These are phyloP conservation scores for Gillenia trifoliata DNA, from an alignment of 306 rosid species.

Conservation along the genomic window DNA sequence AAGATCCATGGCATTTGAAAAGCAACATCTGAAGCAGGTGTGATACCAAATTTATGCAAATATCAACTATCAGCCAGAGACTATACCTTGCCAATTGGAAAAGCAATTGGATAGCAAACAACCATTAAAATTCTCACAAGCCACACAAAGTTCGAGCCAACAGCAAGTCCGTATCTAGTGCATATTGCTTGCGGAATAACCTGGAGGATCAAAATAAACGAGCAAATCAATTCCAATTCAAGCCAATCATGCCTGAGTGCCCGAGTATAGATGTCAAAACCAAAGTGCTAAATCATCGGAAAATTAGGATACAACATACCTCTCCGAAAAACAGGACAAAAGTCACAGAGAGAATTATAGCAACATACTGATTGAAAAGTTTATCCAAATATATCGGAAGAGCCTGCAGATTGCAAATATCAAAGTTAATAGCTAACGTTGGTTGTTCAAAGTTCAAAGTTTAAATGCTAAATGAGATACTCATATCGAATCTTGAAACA, in stretches of 20 bases:
- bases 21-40: neutral
- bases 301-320: constrained; percentile 32
- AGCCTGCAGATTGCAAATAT: constrained; percentile 58
- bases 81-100: constrained; percentile 88
- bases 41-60: neutral
- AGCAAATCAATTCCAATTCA: neutral
- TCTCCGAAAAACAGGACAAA: constrained; percentile 84
- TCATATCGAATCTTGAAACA: neutral
- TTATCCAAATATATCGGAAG: constrained; percentile 90
- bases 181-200: constrained; percentile 98
- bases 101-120: constrained; percentile 84
- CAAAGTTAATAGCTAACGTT: constrained; percentile 23
- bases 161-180: constrained; percentile 91
- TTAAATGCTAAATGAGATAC: neutral
- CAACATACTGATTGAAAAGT: constrained; percentile 79
- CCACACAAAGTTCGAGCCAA: constrained; percentile 75
- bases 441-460: neutral
- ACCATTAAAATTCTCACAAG: constrained; percentile 83
- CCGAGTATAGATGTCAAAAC: constrained; percentile 3
- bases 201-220: constrained; percentile 32
- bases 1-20: neutral
- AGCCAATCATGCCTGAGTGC: constrained; percentile 1
- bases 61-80: constrained; percentile 10
- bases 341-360: constrained; percentile 89
- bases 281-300: constrained; percentile 1